phyloP scores from a whole-genome alignment of 2,329 filamentous ascomycete genomes.

The Cladosporium velox region DNA sequence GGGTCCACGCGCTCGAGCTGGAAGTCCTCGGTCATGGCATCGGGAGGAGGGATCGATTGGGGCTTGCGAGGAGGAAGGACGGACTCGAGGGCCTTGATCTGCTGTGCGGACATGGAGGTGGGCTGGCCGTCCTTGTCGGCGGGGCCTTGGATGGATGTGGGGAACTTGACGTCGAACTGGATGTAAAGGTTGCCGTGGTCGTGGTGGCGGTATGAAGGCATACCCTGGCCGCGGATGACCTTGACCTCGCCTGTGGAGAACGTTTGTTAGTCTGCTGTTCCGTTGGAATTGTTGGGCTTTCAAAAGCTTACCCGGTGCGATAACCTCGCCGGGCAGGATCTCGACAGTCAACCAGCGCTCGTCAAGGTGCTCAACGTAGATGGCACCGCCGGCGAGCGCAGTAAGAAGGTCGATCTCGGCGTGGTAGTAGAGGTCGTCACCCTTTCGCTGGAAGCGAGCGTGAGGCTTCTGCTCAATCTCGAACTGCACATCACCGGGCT shows the following conservation, averaged over 20 bases:
- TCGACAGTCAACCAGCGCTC: conserved; percentile 95
- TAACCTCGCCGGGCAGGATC: conserved; percentile 91
- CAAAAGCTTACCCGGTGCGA: conserved; percentile 73
- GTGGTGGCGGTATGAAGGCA: conserved; percentile 95
- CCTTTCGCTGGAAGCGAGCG: conserved; percentile 88
- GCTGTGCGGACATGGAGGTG: conserved; percentile 56
- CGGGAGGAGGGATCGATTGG: conserved; percentile 68
- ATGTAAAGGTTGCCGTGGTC: conserved; percentile 95
- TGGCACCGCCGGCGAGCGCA: conserved; percentile 84
- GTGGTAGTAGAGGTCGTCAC: conserved; percentile 93
- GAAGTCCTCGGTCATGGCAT: conserved; percentile 90
- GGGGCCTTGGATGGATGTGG: conserved; percentile 53
- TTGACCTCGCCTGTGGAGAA: conserved; percentile 73
- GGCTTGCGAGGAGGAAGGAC: conserved; percentile 75
- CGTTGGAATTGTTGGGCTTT: conserved; percentile 12
- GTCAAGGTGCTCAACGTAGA: conserved; percentile 94
- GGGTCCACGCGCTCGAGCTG: conserved; percentile 82
- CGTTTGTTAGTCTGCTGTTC: conserved; percentile 3
- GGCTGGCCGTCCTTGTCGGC: conserved; percentile 44
- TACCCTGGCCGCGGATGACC: conserved; percentile 93
- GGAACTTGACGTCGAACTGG: conserved; percentile 97
- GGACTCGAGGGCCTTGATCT: conserved; percentile 77
- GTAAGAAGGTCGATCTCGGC: conserved; percentile 95
- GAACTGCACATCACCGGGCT: conserved; percentile 95
- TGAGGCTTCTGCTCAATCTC: conserved; percentile 99